phyloP scores from a whole-genome alignment of 768 basidiomycete species.

The Heimioporus sp. region DNA sequence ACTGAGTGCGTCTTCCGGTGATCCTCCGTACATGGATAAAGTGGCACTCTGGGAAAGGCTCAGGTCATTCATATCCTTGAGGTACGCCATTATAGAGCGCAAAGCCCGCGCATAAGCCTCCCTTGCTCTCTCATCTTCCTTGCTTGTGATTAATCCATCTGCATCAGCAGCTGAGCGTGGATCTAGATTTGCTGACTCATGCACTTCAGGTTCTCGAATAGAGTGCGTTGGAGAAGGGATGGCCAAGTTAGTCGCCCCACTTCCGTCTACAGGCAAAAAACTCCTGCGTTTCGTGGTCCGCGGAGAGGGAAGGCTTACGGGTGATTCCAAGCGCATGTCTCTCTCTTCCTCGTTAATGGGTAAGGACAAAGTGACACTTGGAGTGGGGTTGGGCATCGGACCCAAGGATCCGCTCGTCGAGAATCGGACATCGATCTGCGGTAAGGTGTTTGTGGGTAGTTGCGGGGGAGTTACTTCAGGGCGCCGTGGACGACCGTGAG shows the following conservation, averaged over 20 bases:
- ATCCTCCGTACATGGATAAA: constrained; percentile 56
- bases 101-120: constrained; percentile 80
- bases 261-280: constrained; percentile 82
- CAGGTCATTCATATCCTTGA: constrained; percentile 94
- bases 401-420: constrained; percentile 69
- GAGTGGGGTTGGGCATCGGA: constrained; percentile 38
- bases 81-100: constrained; percentile 91
- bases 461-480: constrained; percentile 18
- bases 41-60: constrained; percentile 59
- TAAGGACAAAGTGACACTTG: constrained; percentile 28
- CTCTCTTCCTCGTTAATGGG: constrained; percentile 21
- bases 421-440: constrained; percentile 68
- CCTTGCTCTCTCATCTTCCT: constrained; percentile 68
- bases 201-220: constrained; percentile 44
- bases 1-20: constrained; percentile 41
- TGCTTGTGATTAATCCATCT: constrained; percentile 43
- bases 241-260: constrained; percentile 56
- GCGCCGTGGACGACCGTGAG: constrained; percentile 18
- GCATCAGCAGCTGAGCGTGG: constrained; percentile 50
- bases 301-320: constrained; percentile 27
- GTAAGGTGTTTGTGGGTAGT: constrained; percentile 42
- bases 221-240: constrained; percentile 65
- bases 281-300: constrained; percentile 74
- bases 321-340: too few species aligned
- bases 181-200: constrained; percentile 29